These are phyloP conservation scores for Fusarium sp. DNA, from an alignment of 2,329 filamentous ascomycete genomes.

Conservation along the genomic window DNA sequence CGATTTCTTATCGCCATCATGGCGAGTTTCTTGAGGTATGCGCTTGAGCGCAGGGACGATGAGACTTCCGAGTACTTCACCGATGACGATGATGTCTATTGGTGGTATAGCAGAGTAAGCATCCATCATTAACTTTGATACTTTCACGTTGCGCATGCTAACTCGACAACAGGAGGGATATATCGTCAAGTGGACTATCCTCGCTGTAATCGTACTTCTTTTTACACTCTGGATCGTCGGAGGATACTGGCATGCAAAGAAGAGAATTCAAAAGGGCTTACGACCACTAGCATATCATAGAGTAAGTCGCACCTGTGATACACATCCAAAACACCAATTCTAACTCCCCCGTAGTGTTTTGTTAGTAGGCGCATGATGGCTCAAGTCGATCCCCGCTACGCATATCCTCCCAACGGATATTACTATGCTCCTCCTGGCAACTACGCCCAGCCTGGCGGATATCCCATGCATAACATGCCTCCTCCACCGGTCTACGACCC, in stretches of 20 bases:
- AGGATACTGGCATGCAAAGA: slow-evolving; percentile 76
- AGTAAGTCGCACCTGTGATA: slow-evolving; percentile 51
- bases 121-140: not conserved
- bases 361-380: slow-evolving; percentile 58
- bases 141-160: not conserved
- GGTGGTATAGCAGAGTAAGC: slow-evolving; percentile 45
- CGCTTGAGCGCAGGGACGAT: slow-evolving; percentile 30
- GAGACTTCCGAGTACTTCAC: not conserved
- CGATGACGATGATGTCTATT: slow-evolving; percentile 39
- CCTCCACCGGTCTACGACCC: slow-evolving; percentile 69
- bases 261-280: slow-evolving; percentile 71
- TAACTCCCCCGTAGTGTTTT: slow-evolving; percentile 56
- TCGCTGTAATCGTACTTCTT: slow-evolving; percentile 67
- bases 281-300: slow-evolving; percentile 75
- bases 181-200: slow-evolving; percentile 77
- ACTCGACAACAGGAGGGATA: slow-evolving; percentile 61
- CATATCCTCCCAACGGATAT: slow-evolving; percentile 53
- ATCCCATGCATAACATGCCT: slow-evolving; percentile 51
- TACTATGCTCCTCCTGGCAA: slow-evolving; percentile 50
- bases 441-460: slow-evolving; percentile 37
- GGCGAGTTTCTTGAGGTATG: slow-evolving; percentile 29
- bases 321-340: not conserved
- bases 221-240: slow-evolving; percentile 70
- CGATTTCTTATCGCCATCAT: slow-evolving; percentile 16
- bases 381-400: slow-evolving; percentile 60